These are phyloP conservation scores for Pneumocystis wakefieldiae DNA, from an alignment of 1,139 yeast species.

Conservation along the genomic window DNA sequence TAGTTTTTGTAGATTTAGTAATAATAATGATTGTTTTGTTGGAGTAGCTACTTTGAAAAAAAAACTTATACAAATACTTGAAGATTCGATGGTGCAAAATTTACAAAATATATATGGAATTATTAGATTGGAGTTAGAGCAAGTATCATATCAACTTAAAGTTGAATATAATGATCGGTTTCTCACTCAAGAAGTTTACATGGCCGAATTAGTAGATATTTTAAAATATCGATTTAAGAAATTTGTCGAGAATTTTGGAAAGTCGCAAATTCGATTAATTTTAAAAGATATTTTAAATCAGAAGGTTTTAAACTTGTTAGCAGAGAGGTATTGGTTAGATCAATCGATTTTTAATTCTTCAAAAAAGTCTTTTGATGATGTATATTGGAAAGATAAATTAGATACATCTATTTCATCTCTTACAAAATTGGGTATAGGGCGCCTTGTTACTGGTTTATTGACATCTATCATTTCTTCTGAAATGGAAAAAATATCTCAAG, in stretches of 20 bases:
- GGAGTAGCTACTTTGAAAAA: constrained; percentile 65
- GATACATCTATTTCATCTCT: constrained; percentile 71
- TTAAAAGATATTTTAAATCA: constrained; percentile 80
- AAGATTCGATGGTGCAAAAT: constrained; percentile 78
- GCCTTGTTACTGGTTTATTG: constrained; percentile 62
- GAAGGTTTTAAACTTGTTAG: constrained; percentile 67
- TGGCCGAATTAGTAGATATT: constrained; percentile 81
- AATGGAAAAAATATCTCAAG: constrained; percentile 29
- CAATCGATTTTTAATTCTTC: constrained; percentile 24
- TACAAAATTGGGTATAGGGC: constrained; percentile 86
- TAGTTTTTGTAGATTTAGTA: constrained; percentile 39
- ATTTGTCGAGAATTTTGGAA: constrained; percentile 64
- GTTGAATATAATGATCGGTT: constrained; percentile 93
- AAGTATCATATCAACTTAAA: constrained; percentile 79
- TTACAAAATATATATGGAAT: constrained; percentile 75
- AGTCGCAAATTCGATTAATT: constrained; percentile 65
- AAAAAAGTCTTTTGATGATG: constrained; percentile 44
- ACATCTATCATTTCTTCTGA: constrained; percentile 66
- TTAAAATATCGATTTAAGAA: constrained; percentile 80
- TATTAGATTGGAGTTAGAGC: constrained; percentile 84
- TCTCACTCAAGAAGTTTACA: constrained; percentile 80
- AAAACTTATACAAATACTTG: constrained; percentile 73
- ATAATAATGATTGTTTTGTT: constrained; percentile 23
- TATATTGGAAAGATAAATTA: constrained; percentile 76
- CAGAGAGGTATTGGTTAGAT: constrained; percentile 77